Evolutionary conservation across 495 filamentous ascomycete species (phyloP), one percentile per base, ranked within the genome.

Genomic region (Xylaria nigripes): DNA sequence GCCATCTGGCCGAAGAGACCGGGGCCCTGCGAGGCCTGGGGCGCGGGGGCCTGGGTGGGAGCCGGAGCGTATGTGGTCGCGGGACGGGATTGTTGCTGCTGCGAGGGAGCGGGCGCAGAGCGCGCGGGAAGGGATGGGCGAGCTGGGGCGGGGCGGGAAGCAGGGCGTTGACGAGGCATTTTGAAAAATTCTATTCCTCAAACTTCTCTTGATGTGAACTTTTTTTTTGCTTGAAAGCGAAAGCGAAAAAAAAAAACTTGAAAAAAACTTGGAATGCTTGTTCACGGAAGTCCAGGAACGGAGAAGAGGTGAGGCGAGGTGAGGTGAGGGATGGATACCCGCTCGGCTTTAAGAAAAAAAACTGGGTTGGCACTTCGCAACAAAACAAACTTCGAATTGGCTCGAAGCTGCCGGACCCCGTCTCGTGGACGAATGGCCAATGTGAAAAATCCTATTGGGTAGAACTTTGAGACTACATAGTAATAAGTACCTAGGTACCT

Each of bases 1-100:
- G 87, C 87, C 84, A 92, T 91, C 76, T 91, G 84, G 44, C 84
- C 87, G 60, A 94, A 84, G 6, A 92, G 77, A 58, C 89, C 88
- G 5, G 86, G 81, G 15, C 85, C 81, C 50, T 81, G 70, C 50
- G 81, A 83, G 57, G 77, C 76, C 55, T 58, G 56, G 32, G 69
- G 62, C 41, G 66, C 57, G 55, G 78, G 66, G 49, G 73, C 73
- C 34, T 66, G 53, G 51, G 74, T 68, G 44, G 72, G 70, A 30
- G 76, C 73, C 22, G 79, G 75, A 42, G 86, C 85, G 54, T 86
- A 83, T 30, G 87, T 89, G 30, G 83, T 74, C 27, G 81, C 79
- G 32, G 76, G 72, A 29, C 76, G 85, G 65, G 77, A 79, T 64
- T 84, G 81, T 63, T 84, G 81, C 64, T 84, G 81, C 29, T 54